Base-by-base conservation (phyloP, 495 filamentous ascomycete genomes). In the Talaromyces stipitatus region DNA sequence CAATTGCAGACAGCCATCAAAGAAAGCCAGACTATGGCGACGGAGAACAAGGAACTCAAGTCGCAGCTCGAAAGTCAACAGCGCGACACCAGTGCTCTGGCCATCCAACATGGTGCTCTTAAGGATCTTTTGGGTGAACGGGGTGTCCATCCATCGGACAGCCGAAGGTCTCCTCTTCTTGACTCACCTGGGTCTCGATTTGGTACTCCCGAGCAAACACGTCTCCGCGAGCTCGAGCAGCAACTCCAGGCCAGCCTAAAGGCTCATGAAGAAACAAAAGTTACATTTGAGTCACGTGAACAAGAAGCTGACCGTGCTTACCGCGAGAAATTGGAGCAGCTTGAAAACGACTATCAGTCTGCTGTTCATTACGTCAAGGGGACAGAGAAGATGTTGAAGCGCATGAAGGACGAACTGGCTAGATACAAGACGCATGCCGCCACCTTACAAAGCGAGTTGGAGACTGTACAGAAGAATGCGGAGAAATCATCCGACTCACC, bases 291-390 rank as follows among this genome's bases (percentile, higher is more conserved):
- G 59, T 72, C 79, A 50, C 88, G 90, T 29, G 85, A 90, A 56
- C 85, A 94, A 63, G 90, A 96, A 64, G 85, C 89, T 16, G 90
- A 92, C 52, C 79, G 82, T 59, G 82, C 86, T 47, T 97, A 92
- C 73, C 85, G 89, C 50, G 92, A 95, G 67, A 97, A 96, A 69
- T 76, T 99, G 54, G 83, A 87, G 54, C 89, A 95, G 65, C 83
- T 99, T 22, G 91, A 97, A 67, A 91, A 89, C 66, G 94, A 99
- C 66, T 96, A 99, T 66, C 91, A 95, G 67, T 96, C 95, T n/a
- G 92, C 95, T 11, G 92, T 97, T n/a, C 92, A 96, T 71, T 99
- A 99, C 66, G 90, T 99, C 60, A 95, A 96, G 66, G 95, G 94
- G 38, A 97, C 92, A 1, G 95, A 99, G 72, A 97, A 96, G 80